Evolutionary conservation across 2,329 filamentous ascomycete species (phyloP).

Genomic region (Ophiostoma pallidulum): DNA sequence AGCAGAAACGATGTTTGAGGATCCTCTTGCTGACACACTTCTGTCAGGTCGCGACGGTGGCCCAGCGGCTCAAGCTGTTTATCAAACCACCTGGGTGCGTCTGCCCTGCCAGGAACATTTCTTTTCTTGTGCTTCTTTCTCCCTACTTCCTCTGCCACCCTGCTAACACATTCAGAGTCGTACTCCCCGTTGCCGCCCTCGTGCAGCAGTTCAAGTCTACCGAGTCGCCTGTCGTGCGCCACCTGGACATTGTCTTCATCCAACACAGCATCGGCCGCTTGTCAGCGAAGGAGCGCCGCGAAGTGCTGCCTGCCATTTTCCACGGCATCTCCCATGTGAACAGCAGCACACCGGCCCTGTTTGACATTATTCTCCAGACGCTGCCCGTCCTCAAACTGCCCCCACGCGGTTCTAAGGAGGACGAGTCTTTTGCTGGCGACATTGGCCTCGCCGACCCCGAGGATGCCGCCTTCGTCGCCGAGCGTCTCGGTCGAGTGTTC

Average conservation of each 20-base stretch:
- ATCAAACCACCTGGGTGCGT: slow-evolving; percentile 41
- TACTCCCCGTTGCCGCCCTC: slow-evolving; percentile 75
- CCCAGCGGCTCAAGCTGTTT: slow-evolving; percentile 44
- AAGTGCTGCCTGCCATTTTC: slow-evolving; percentile 62
- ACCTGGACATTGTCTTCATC: slow-evolving; percentile 82
- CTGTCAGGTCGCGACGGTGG: slow-evolving; percentile 40
- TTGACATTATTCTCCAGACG: slow-evolving; percentile 73
- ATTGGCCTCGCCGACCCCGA: slow-evolving; percentile 56
- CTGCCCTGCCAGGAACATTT: too few species aligned
- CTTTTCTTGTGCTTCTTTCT: neutral
- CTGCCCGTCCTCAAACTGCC: slow-evolving; percentile 65
- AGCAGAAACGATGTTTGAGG: too few species aligned
- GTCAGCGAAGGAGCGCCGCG: slow-evolving; percentile 51
- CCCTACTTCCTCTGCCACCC: too few species aligned
- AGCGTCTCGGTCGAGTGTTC: slow-evolving; percentile 69
- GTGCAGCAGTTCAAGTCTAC: slow-evolving; percentile 83
- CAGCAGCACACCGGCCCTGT: slow-evolving; percentile 49
- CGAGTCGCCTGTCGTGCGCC: slow-evolving; percentile 64
- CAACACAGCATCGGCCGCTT: slow-evolving; percentile 61
- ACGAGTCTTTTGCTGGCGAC: slow-evolving; percentile 54
- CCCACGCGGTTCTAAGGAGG: slow-evolving; percentile 67
- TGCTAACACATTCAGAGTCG: slow-evolving; percentile 39
- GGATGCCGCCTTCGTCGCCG: slow-evolving; percentile 65
- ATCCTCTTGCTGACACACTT: neutral
- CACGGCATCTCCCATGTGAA: slow-evolving; percentile 55